Base-by-base conservation (phyloP, 805 yeast genomes). In the Wickerhamiella kurtzmanii region DNA sequence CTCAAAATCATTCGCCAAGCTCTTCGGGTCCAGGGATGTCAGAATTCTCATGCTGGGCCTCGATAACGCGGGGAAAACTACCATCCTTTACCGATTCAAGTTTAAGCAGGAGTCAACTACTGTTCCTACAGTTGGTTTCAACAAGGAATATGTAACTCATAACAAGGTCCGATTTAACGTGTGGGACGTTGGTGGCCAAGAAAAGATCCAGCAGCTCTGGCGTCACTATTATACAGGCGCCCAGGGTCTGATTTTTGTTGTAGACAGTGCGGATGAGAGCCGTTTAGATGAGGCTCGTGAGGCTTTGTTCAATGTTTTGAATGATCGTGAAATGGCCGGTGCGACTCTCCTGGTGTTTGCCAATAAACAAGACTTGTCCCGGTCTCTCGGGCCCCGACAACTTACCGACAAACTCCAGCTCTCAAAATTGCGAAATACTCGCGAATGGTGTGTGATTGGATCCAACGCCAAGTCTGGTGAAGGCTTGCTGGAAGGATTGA, bases 101-200 rank as follows among this genome's bases (percentile, higher is more conserved):
- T 67, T 82, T 51, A 87, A 88, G 49, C 83, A 76, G 52, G 61
- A 74, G 70, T 73, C 73, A 51, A 77, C 83, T 39, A 83, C 95
- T 0, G 92, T 86, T 3, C 96, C 96, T 19, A 88, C 95, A 0
- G 94, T 86, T 19, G 96, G 96, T 2, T 88, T 88, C 69, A 88
- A 88, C 65, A 92, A 84, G 43, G 95, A 84, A 64, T 81, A 89
- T 2, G 84, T 84, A 52, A 77, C 82, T 48, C 83, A 80, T 64
- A 81, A 80, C 62, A 82, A 82, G 63, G 80, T 83, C 49, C 79
- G 82, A 48, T 82, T 84, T 68, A 85, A 86, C 50, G 87, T 84
- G 61, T 84, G 94, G 94, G 94, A 84, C 64, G 92, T 92, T 51
- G 96, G 96, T 67, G 96, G 96, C 62, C 96, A 86, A 69, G 94